Conservation (phyloP, 306 rosid genomes). For the Citrullus colocynthis region DNA sequence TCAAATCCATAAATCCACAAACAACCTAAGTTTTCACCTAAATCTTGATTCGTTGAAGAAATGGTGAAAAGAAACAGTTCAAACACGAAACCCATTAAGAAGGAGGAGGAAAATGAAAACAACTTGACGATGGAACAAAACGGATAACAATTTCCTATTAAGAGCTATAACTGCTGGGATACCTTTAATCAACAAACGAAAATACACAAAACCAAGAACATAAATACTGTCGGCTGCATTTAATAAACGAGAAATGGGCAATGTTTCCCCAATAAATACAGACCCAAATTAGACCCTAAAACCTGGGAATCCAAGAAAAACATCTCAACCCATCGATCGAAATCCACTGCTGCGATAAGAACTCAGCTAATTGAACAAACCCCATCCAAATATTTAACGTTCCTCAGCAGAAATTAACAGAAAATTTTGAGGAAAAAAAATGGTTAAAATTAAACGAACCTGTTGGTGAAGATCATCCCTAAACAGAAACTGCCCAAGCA, state of each 20-base stretch:
- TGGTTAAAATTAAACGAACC: background rate
- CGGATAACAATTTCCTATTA: background rate
- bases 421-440: background rate
- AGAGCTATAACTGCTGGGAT: background rate
- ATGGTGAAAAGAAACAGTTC: background rate
- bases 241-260: background rate
- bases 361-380: background rate
- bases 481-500: conserved; percentile 15
- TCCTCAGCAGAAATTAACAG: background rate
- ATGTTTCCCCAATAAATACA: background rate
- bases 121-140: background rate
- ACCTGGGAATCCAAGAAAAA: background rate
- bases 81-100: background rate
- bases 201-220: background rate
- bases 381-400: background rate
- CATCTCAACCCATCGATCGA: background rate
- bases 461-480: conserved; percentile 13
- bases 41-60: background rate
- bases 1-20: background rate
- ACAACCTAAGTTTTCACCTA: background rate
- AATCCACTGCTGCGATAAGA: background rate
- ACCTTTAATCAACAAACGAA: background rate
- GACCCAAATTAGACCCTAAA: background rate
- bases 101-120: background rate
- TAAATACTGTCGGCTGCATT: conserved; percentile 7